Conservation (phyloP, 208 protist species). For the Vickermania spadyakhi region DNA sequence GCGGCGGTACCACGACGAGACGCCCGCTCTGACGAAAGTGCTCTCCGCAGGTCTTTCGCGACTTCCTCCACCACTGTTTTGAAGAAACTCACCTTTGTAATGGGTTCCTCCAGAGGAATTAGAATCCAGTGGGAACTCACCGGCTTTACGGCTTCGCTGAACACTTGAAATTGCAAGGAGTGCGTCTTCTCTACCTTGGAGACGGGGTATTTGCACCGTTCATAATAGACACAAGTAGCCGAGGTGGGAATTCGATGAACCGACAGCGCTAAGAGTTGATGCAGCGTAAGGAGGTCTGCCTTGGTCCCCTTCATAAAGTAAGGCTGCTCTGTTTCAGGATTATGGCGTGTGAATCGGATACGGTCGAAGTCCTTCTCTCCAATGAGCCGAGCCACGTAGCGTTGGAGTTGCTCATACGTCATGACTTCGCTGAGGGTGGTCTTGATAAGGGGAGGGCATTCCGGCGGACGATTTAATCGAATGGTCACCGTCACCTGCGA, state of each 20-base stretch:
- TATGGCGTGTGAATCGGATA: constrained; percentile 82
- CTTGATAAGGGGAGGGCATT: constrained; percentile 51
- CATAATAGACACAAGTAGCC: constrained; percentile 75
- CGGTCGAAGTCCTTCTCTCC: constrained; percentile 64
- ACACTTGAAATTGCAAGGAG: constrained; percentile 86
- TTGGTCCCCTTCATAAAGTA: constrained; percentile 86
- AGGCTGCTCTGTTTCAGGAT: constrained; percentile 69
- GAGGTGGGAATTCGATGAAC: constrained; percentile 22
- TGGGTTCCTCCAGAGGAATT: constrained; percentile 47
- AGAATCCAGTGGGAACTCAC: constrained; percentile 78
- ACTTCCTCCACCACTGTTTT: constrained; percentile 52
- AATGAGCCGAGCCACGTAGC: constrained; percentile 67
- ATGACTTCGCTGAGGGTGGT: constrained; percentile 71
- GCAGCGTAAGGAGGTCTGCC: constrained; percentile 51
- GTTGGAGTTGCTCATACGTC: constrained; percentile 87
- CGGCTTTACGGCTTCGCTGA: constrained; percentile 47
- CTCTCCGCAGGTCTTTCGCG: constrained; percentile 21
- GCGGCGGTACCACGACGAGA: background rate
- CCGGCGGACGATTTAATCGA: constrained; percentile 51
- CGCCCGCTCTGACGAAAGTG: background rate
- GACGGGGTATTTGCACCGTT: constrained; percentile 84
- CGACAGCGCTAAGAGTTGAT: constrained; percentile 59
- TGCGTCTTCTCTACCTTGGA: constrained; percentile 71
- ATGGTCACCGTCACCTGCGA: constrained; percentile 65
- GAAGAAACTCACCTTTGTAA: constrained; percentile 59